Percentiles rank a stretch among this genome's conserved stretches.
Conservation (phyloP, 768 basidiomycete genomes). For the Chiua virens region DNA sequence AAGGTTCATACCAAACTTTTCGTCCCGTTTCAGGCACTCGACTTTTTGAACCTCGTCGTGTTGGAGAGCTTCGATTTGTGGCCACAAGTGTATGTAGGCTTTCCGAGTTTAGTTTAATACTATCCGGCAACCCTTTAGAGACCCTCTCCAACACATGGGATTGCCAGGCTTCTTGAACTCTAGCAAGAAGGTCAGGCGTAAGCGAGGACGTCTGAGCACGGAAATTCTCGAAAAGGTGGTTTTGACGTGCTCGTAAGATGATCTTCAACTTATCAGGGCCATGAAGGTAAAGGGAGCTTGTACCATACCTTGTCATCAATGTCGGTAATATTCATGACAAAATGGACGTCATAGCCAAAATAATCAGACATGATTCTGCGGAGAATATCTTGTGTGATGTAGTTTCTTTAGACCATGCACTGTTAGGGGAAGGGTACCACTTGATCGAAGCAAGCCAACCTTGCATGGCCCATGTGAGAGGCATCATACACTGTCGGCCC, state of each 20-base stretch:
- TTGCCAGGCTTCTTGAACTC: conserved; percentile 63
- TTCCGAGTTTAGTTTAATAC: conserved; percentile 47
- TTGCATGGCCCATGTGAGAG: conserved; percentile 97
- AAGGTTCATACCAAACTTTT: conserved; percentile 92
- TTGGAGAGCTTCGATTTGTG: conserved; percentile 47
- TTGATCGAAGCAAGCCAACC: conserved; percentile 45
- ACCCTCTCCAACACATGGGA: conserved; percentile 64
- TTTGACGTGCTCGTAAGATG: conserved; percentile 86
- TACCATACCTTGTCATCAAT: conserved; percentile 92
- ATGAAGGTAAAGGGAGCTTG: background rate
- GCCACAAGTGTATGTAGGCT: conserved; percentile 56
- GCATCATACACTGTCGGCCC: conserved; percentile 99
- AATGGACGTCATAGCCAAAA: conserved; percentile 96
- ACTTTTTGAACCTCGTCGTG: conserved; percentile 64
- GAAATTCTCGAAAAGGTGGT: conserved; percentile 66
- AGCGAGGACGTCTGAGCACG: conserved; percentile 53
- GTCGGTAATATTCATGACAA: conserved; percentile 99
- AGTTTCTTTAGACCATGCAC: conserved; percentile 65
- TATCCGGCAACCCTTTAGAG: conserved; percentile 57
- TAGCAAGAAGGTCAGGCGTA: conserved; percentile 54
- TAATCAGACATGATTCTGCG: conserved; percentile 88
- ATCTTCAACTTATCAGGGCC: conserved; percentile 56
- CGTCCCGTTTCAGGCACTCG: conserved; percentile 73
- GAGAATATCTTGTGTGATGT: conserved; percentile 40
- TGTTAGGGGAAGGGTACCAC: background rate